phyloP scores from a whole-genome alignment of 2,329 filamentous ascomycete genomes.

The Coniochaeta sp. region DNA sequence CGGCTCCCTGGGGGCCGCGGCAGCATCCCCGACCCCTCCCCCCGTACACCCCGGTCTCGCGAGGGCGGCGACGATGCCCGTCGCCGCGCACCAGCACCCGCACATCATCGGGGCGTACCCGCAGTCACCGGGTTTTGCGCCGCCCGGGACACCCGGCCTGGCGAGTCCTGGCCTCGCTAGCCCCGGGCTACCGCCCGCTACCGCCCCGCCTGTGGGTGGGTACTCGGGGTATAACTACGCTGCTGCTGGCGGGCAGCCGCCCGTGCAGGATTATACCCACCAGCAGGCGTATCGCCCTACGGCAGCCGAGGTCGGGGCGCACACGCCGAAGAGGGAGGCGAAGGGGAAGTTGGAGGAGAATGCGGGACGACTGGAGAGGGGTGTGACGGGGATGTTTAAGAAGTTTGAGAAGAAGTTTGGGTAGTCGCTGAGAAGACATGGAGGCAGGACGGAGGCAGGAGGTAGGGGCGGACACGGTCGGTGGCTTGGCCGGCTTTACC shows the following conservation, averaged over 20 bases:
- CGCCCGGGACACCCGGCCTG: constrained; percentile 24
- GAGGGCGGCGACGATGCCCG: constrained; percentile 44
- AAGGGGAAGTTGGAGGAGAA: constrained; percentile 55
- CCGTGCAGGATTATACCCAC: constrained; percentile 47
- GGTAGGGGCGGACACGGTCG: too few relatives aligned
- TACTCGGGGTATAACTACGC: constrained; percentile 48
- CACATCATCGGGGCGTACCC: constrained; percentile 32
- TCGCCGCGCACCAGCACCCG: constrained; percentile 34
- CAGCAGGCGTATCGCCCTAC: constrained; percentile 64
- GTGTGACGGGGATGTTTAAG: constrained; percentile 65
- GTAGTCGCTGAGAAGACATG: constrained; percentile 22
- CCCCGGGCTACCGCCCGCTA: constrained; percentile 48
- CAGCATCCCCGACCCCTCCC: constrained; percentile 25
- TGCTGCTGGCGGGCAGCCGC: constrained; percentile 16
- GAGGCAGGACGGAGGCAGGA: too few relatives aligned
- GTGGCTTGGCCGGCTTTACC: too few relatives aligned
- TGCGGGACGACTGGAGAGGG: constrained; percentile 61
- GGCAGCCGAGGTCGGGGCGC: constrained; percentile 45
- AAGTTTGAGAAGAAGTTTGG: constrained; percentile 72
- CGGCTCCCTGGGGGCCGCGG: constrained; percentile 19
- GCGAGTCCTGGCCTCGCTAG: constrained; percentile 53
- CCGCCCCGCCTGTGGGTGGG: constrained; percentile 37
- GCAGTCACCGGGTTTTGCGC: constrained; percentile 37
- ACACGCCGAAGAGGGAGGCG: constrained; percentile 36
- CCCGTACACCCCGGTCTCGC: constrained; percentile 36